Conservation (phyloP, 1,284 basidiomycete species). For the Anthracocystis walkeri region DNA sequence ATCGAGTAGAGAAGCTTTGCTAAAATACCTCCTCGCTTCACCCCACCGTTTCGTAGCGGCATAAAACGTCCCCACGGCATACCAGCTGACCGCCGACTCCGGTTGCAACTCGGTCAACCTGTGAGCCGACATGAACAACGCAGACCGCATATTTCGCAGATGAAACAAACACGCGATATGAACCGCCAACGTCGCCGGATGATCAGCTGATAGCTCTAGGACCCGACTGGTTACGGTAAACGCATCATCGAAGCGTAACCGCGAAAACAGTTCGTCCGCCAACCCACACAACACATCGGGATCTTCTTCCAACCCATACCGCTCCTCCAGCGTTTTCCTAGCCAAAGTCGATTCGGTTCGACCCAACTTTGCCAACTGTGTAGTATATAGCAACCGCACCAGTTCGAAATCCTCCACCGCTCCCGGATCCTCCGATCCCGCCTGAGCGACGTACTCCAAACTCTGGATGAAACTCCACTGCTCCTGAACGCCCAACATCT, state of each 20-base stretch:
- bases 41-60: constrained; percentile 80
- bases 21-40: constrained; percentile 66
- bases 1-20: constrained; percentile 96
- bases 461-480: constrained; percentile 93
- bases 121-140: constrained; percentile 94
- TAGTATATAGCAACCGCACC: constrained; percentile 89
- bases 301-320: constrained; percentile 79
- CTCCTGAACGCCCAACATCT: constrained; percentile 72
- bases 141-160: constrained; percentile 86
- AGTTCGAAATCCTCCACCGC: constrained; percentile 82
- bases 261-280: constrained; percentile 88
- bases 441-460: constrained; percentile 83
- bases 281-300: constrained; percentile 91
- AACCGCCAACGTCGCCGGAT: constrained; percentile 77
- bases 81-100: constrained; percentile 93
- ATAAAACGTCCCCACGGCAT: constrained; percentile 98
- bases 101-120: constrained; percentile 91
- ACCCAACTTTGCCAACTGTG: constrained; percentile 82
- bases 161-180: constrained; percentile 99
- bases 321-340: constrained; percentile 78
- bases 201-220: constrained; percentile 56
- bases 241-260: constrained; percentile 93
- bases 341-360: constrained; percentile 23
- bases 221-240: constrained; percentile 79
- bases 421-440: constrained; percentile 71